Evolutionary conservation across 306 rosid genomes (phyloP).

Genomic region (Parietaria judaica): DNA sequence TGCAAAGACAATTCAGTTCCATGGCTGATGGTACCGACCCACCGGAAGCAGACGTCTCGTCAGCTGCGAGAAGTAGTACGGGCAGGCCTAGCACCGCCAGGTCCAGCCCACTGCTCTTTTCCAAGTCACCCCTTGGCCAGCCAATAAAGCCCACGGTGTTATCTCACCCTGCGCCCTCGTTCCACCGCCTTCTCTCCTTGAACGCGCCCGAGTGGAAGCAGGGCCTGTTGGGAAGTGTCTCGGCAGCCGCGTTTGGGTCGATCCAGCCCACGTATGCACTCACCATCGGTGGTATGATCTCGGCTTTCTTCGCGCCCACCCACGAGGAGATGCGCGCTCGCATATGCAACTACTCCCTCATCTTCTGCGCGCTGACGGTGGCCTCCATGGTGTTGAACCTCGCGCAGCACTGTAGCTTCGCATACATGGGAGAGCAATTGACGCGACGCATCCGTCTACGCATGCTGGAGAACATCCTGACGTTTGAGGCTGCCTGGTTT

Average conservation of each 20-base stretch:
- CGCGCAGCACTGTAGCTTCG: constrained; percentile 78
- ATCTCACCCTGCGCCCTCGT: constrained; percentile 54
- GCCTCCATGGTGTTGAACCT: constrained; percentile 69
- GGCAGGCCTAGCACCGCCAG: constrained; percentile 54
- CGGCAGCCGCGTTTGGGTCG: constrained; percentile 69
- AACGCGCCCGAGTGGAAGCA: constrained; percentile 90
- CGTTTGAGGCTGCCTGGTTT: constrained; percentile 91
- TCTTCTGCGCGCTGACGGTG: constrained; percentile 59
- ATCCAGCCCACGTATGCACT: constrained; percentile 86
- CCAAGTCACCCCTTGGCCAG: constrained; percentile 47
- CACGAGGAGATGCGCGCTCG: constrained; percentile 65
- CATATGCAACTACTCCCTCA: constrained; percentile 55
- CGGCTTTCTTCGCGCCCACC: constrained; percentile 68
- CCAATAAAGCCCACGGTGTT: neutral
- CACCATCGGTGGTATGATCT: constrained; percentile 85
- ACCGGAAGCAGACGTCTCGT: constrained; percentile 27
- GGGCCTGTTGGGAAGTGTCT: constrained; percentile 63
- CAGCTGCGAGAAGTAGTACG: constrained; percentile 63
- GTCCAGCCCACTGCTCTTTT: constrained; percentile 64
- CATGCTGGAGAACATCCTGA: constrained; percentile 73
- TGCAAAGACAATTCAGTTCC: constrained; percentile 65
- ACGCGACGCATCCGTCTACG: constrained; percentile 57
- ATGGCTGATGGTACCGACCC: constrained; percentile 36
- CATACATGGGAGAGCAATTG: constrained; percentile 75
- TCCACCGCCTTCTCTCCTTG: constrained; percentile 55